Evolutionary conservation across 116 monocot genomes (phyloP).

Genomic region (Dioscorea cayenensis): DNA sequence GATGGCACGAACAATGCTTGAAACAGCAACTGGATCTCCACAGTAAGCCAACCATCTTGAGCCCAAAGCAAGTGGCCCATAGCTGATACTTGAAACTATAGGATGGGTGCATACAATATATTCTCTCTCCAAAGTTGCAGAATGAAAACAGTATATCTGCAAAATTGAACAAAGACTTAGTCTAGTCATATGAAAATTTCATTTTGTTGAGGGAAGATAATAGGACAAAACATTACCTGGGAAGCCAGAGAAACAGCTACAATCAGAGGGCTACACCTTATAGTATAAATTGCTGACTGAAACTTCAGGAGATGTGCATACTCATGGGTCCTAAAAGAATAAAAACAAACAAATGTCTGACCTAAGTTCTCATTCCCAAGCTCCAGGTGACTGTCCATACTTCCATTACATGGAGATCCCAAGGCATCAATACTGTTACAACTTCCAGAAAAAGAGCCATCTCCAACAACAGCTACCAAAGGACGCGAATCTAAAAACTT

Average conservation of each 20-base stretch:
- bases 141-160: conserved; percentile 94
- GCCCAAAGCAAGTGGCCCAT: conserved; percentile 89
- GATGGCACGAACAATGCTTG: conserved; percentile 49
- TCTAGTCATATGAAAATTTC: conserved; percentile 1
- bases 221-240: conserved; percentile 44
- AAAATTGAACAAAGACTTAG: conserved; percentile 3
- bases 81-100: conserved; percentile 51
- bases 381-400: conserved; percentile 27
- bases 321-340: conserved; percentile 67
- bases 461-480: conserved; percentile 60
- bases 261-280: conserved; percentile 77
- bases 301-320: conserved; percentile 87
- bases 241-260: conserved; percentile 70
- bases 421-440: conserved; percentile 15
- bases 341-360: conserved; percentile 66
- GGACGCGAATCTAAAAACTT: conserved; percentile 65
- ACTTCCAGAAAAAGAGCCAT: conserved; percentile 34
- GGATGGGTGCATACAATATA: conserved; percentile 76
- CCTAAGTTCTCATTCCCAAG: conserved; percentile 37
- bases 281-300: conserved; percentile 63
- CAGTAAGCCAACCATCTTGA: conserved; percentile 84
- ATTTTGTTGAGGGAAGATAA: not conserved
- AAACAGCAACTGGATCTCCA: conserved; percentile 55
- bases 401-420: conserved; percentile 24
- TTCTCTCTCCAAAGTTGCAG: conserved; percentile 73